phyloP scores from a whole-genome alignment of 257 asterid species.

The Solanum piurae region DNA sequence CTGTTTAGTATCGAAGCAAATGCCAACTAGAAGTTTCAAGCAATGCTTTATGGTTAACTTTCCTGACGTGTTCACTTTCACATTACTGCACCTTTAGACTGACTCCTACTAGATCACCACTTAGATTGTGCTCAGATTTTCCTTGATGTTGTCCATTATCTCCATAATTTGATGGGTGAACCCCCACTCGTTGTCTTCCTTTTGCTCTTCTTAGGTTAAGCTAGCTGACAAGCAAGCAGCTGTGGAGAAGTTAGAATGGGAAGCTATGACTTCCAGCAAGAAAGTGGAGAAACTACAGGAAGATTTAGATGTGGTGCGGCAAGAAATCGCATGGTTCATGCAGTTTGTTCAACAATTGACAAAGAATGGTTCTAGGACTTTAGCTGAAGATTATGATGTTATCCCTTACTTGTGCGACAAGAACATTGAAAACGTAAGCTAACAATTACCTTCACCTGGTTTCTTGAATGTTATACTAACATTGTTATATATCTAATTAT shows the following conservation, averaged over 20 bases:
- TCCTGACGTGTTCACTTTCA: not conserved
- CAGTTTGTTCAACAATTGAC: slow-evolving; percentile 52
- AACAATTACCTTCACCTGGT: not conserved
- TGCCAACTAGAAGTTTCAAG: not conserved
- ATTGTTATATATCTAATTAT: not conserved
- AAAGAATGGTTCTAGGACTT: slow-evolving; percentile 17
- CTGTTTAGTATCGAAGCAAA: not conserved
- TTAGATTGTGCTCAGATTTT: not conserved
- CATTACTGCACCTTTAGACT: not conserved
- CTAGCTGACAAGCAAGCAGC: slow-evolving; percentile 99
- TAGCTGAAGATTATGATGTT: slow-evolving; percentile 38
- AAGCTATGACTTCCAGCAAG: slow-evolving; percentile 58
- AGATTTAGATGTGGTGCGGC: slow-evolving; percentile 52
- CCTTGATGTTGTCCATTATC: not conserved
- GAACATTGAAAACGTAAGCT: slow-evolving; percentile 37
- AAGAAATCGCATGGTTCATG: slow-evolving; percentile 61
- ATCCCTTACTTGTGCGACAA: slow-evolving; percentile 22
- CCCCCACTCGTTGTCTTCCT: not conserved
- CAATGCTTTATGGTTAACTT: not conserved
- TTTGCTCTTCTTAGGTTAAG: slow-evolving; percentile 38
- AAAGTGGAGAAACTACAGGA: slow-evolving; percentile 67
- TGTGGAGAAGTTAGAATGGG: slow-evolving; percentile 90
- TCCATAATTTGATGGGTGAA: not conserved
- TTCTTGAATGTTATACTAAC: not conserved
- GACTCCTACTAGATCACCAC: not conserved